Conservation (phyloP, 768 basidiomycete genomes). For the Amanita inopinata region DNA sequence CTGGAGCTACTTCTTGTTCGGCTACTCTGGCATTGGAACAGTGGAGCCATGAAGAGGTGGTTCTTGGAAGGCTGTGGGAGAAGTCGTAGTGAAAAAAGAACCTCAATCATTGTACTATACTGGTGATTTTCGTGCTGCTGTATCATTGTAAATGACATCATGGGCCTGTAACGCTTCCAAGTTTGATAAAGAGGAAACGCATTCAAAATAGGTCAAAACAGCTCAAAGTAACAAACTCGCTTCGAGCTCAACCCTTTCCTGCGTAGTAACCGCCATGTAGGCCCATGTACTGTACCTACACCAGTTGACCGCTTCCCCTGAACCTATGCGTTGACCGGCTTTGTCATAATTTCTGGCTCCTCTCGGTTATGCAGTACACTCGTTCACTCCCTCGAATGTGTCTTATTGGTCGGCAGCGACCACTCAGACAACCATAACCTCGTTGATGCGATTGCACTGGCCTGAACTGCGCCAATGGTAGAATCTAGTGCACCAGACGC, state of each 20-base stretch:
- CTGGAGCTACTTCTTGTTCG: neutral
- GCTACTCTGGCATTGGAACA: too few species aligned
- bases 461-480: slow-evolving; percentile 45
- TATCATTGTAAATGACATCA: neutral
- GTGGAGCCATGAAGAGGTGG: neutral
- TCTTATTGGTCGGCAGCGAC: slow-evolving; percentile 15
- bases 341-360: slow-evolving; percentile 1
- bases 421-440: slow-evolving; percentile 47
- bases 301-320: slow-evolving; percentile 5
- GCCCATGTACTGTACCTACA: too few species aligned
- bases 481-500: slow-evolving; percentile 33
- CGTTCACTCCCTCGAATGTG: neutral
- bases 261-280: too few species aligned
- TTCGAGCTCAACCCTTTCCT: too few species aligned
- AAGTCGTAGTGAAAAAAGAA: neutral
- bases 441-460: slow-evolving; percentile 40
- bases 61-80: neutral
- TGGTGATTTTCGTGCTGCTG: neutral
- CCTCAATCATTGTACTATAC: neutral
- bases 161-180: too few species aligned
- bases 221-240: too few species aligned
- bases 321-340: slow-evolving; percentile 11
- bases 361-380: too few species aligned
- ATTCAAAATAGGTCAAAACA: too few species aligned
- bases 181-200: too few species aligned